Conservation (phyloP, 2,329 filamentous ascomycete species). For the Didymellaceae sp. region DNA sequence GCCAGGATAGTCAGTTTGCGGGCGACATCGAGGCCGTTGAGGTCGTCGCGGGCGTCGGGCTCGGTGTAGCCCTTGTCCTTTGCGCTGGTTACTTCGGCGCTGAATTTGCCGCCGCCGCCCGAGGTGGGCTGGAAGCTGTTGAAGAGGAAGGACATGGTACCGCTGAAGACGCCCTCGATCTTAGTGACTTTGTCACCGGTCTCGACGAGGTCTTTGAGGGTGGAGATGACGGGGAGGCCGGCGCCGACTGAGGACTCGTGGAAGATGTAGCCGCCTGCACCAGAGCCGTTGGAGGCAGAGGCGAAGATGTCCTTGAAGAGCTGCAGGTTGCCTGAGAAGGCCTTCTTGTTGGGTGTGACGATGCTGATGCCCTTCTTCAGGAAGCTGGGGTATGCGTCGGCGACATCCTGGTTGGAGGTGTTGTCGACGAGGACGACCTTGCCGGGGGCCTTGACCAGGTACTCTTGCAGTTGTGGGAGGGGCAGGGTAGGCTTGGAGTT, state of each 20-base stretch:
- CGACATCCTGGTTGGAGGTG: conserved; percentile 87
- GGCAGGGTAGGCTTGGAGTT: conserved; percentile 70
- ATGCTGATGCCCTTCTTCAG: conserved; percentile 83
- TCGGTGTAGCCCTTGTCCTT: conserved; percentile 93
- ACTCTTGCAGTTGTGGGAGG: conserved; percentile 74
- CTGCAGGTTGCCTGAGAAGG: conserved; percentile 80
- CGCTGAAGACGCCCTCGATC: conserved; percentile 97
- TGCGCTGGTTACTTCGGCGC: conserved; percentile 87
- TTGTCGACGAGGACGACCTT: conserved; percentile 91
- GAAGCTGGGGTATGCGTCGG: conserved; percentile 81
- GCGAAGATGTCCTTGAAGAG: conserved; percentile 89
- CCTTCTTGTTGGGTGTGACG: conserved; percentile 98
- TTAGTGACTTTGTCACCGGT: conserved; percentile 90
- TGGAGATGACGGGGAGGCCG: conserved; percentile 90
- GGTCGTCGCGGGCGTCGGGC: conserved; percentile 83
- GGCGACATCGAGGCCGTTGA: conserved; percentile 91
- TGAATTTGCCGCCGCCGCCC: conserved; percentile 81
- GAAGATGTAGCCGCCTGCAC: conserved; percentile 77
- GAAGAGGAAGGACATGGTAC: conserved; percentile 98
- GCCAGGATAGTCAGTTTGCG: conserved; percentile 95
- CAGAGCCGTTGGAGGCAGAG: conserved; percentile 69
- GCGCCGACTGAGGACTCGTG: conserved; percentile 96
- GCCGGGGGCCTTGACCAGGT: conserved; percentile 77
- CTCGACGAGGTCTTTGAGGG: conserved; percentile 89
- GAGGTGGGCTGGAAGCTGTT: conserved; percentile 90